A percentile compares a stretch with the other conserved stretches of the same genome.
Evolutionary conservation across 306 rosid species (phyloP).

Genomic region (Sophora flavescens): DNA sequence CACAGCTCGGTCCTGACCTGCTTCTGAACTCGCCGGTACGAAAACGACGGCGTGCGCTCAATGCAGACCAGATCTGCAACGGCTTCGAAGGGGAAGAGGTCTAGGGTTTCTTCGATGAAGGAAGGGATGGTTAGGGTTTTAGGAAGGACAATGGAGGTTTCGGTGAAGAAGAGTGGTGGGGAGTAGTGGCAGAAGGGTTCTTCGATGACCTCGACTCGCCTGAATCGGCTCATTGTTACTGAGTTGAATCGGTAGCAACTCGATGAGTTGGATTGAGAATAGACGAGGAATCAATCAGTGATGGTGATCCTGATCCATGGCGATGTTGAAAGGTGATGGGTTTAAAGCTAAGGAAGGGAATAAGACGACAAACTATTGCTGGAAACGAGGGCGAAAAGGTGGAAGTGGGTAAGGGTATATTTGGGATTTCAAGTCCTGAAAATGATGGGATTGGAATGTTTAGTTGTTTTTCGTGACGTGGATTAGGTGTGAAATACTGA

Average conservation of each 20-base stretch:
- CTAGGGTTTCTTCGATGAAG: slow-evolving; percentile 56
- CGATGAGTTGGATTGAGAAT: slow-evolving; percentile 40
- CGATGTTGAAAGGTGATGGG: slow-evolving; percentile 43
- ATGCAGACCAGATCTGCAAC: slow-evolving; percentile 65
- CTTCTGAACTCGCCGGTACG: slow-evolving; percentile 54
- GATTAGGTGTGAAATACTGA: background rate
- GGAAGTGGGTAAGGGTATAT: slow-evolving; percentile 37
- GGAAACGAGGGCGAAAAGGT: slow-evolving; percentile 37
- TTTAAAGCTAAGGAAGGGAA: slow-evolving; percentile 17
- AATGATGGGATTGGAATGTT: background rate
- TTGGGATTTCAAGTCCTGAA: slow-evolving; percentile 6
- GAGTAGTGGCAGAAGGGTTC: slow-evolving; percentile 46
- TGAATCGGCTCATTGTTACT: slow-evolving; percentile 67
- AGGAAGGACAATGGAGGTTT: slow-evolving; percentile 57
- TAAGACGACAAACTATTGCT: slow-evolving; percentile 54
- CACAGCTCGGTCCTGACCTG: slow-evolving; percentile 52
- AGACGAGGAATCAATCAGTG: background rate
- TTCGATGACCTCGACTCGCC: slow-evolving; percentile 64
- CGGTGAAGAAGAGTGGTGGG: slow-evolving; percentile 48
- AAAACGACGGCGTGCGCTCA: slow-evolving; percentile 50
- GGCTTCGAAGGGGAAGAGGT: slow-evolving; percentile 48
- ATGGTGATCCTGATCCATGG: background rate
- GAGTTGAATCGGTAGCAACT: slow-evolving; percentile 46
- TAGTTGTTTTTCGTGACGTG: background rate
- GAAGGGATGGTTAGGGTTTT: slow-evolving; percentile 61